These are phyloP conservation scores for Sphenostylis stenocarpa DNA, from an alignment of 306 rosid species.

Conservation along the genomic window DNA sequence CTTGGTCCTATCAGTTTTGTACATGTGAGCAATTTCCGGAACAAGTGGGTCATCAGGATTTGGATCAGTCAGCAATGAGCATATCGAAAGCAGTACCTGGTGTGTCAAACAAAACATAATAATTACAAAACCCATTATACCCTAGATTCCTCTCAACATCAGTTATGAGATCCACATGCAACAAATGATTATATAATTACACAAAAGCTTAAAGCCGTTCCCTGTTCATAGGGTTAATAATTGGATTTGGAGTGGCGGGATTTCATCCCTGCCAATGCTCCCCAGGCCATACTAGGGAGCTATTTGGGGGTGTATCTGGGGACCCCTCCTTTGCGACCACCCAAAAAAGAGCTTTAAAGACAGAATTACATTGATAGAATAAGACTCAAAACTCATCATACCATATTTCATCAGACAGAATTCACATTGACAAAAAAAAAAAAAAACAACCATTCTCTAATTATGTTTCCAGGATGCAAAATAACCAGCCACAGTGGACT, in stretches of 20 bases:
- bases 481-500: neutral
- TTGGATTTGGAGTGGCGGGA: neutral
- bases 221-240: neutral
- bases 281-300: neutral
- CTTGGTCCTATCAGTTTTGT: constrained; percentile 70
- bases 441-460: constrained; percentile 11
- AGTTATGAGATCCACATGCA: neutral
- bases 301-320: neutral
- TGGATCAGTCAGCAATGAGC: constrained; percentile 81
- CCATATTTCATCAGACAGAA: neutral
- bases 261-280: neutral
- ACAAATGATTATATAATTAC: neutral
- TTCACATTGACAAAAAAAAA: neutral
- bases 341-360: neutral
- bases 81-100: constrained; percentile 74
- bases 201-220: neutral
- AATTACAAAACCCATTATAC: neutral
- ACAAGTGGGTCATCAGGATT: constrained; percentile 84
- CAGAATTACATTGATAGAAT: neutral
- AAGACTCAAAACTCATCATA: neutral
- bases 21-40: constrained; percentile 79
- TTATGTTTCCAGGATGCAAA: neutral
- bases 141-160: neutral
- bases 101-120: constrained; percentile 26
- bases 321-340: neutral